Base-by-base conservation (phyloP, 345 rosid species). In the Citrus maxima region DNA sequence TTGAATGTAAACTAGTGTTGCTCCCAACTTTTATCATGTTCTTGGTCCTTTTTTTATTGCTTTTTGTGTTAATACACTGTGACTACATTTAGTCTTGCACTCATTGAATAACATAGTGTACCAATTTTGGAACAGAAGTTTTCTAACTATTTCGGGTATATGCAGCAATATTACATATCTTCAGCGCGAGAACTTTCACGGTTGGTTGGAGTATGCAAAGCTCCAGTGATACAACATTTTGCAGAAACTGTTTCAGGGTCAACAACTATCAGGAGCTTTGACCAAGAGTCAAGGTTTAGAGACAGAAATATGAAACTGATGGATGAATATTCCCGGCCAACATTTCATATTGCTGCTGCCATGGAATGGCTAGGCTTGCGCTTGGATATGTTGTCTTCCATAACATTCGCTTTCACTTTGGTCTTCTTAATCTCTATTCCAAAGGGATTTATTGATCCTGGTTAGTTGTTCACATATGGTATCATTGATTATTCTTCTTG, bases 91-190 rank as follows among this genome's bases (percentile, higher is more conserved):
- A 54, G 58, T 54, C 22, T 4, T 22, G 5, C 58, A 54, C 58
- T 24, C 42, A 9, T 61, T 25, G 16, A 24, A 27, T 61, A 25
- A 61, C 13, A 59, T 13, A 61, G 6, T 25, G 65, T 25, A 9
- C 30, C 65, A 61, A 61, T 3, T 14, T 63, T 10, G 19, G 67
- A 28, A 13, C 3, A 2, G 22, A 28, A 84, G 88, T 70, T 69
- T 76, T 32, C 38, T 86, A 46, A 84, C 81, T 38, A 86, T 88
- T 62, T 70, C 58, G 25, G 35, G 6, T 58, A 35, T 67, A 3
- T 82, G 85, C 89, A 93, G 93, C 91, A 84, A 85, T 88, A 87
- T 77, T 93, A 93, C 86, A 87, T 89, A 63, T 64, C 95, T 7
- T 66, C 94, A 5, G 79, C 72, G 0, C 30, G 64, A 32, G 79